Percentiles rank a stretch among this genome's conserved stretches.
Conservation (phyloP, 306 rosid genomes). For the Casuarina cunninghamiana region DNA sequence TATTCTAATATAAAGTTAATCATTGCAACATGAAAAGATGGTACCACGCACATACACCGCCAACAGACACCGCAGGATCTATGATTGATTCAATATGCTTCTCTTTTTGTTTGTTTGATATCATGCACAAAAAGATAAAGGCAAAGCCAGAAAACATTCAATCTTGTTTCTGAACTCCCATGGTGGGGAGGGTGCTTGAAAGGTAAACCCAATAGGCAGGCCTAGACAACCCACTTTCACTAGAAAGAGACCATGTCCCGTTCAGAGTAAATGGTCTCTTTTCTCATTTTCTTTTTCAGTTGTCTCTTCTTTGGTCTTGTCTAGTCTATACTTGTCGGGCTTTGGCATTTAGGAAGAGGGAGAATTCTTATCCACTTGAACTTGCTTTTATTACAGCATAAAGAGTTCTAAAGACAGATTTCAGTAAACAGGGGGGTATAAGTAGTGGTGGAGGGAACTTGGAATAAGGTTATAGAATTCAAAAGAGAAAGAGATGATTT, state of each 20-base stretch:
- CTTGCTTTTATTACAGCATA: too few relatives aligned
- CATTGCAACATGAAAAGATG: background rate
- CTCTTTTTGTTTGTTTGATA: constrained; percentile 16
- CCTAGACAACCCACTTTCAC: background rate
- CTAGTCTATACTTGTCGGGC: background rate
- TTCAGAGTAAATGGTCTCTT: background rate
- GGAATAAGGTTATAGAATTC: background rate
- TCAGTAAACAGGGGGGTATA: background rate
- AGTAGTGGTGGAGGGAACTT: background rate
- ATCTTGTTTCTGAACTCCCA: background rate
- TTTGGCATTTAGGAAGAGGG: too few relatives aligned
- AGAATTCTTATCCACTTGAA: too few relatives aligned
- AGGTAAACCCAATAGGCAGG: background rate
- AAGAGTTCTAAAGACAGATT: too few relatives aligned
- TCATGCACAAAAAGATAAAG: constrained; percentile 13
- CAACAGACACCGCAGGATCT: background rate
- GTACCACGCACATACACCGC: background rate
- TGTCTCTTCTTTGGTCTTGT: background rate
- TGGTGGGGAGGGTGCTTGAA: background rate
- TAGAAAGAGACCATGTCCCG: background rate
- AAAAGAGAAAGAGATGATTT: background rate
- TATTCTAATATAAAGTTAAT: background rate
- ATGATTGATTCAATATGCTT: constrained; percentile 12
- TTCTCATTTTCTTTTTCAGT: background rate
- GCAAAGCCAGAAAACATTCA: constrained; percentile 1